Evolutionary conservation across 257 asterid species (phyloP).

Genomic region (Capsicum chinense): DNA sequence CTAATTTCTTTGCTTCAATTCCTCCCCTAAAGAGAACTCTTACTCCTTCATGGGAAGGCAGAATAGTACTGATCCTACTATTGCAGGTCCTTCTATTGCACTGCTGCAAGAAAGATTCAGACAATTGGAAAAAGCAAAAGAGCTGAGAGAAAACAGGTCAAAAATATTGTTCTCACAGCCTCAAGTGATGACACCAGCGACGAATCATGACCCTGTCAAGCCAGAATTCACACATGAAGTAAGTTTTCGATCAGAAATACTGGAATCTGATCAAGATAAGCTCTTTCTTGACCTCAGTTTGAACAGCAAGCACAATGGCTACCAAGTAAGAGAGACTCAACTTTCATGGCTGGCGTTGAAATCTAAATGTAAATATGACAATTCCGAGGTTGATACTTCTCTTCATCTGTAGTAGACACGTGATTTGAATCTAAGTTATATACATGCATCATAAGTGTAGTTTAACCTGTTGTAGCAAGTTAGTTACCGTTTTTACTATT

Average conservation of each 20-base stretch:
- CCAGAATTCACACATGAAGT: conserved; percentile 9
- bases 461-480: neutral
- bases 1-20: neutral
- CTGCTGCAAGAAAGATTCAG: conserved; percentile 47
- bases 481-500: neutral
- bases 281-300: conserved; percentile 32
- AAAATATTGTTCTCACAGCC: conserved; percentile 29
- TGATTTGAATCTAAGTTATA: neutral
- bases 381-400: conserved; percentile 45
- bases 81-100: conserved; percentile 42
- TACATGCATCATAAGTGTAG: neutral
- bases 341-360: conserved; percentile 19
- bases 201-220: neutral
- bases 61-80: conserved; percentile 23
- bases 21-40: neutral
- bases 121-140: conserved; percentile 39
- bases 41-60: conserved; percentile 36
- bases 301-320: conserved; percentile 29
- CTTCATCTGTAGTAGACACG: conserved; percentile 39
- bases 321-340: neutral
- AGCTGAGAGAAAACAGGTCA: conserved; percentile 35
- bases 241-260: neutral
- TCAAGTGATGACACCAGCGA: neutral
- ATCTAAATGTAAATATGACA: conserved; percentile 24
- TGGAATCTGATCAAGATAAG: conserved; percentile 28